A percentile compares a stretch with the other conserved stretches of the same genome.
Conservation (phyloP, 495 filamentous ascomycete genomes). For the Penicillium cinerascens region DNA sequence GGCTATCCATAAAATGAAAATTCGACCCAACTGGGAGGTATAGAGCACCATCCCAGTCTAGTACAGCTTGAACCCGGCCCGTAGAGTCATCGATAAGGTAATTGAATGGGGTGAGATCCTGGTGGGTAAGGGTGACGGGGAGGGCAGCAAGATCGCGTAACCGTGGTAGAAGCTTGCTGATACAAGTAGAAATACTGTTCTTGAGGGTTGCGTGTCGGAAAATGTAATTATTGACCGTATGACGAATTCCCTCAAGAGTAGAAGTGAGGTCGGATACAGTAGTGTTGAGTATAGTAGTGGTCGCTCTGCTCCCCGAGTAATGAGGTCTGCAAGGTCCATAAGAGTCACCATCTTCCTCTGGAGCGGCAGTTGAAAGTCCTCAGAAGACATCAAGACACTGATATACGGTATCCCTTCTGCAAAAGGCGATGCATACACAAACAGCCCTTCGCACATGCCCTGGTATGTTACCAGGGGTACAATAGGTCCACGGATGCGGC, state of each 20-base stretch:
- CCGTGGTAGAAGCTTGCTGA: constrained; percentile 8
- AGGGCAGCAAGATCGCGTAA: constrained; percentile 7
- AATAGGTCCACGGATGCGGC: constrained; percentile 13
- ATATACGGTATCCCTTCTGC: constrained; percentile 14
- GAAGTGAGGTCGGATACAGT: constrained; percentile 5
- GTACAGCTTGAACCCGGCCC: constrained; percentile 5
- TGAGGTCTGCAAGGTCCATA: constrained; percentile 9
- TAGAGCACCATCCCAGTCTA: constrained; percentile 7
- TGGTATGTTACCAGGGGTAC: constrained; percentile 12
- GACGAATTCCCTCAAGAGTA: constrained; percentile 4
- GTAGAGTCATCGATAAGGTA: constrained; percentile 11
- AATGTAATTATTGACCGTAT: constrained; percentile 6
- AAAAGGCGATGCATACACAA: constrained; percentile 13
- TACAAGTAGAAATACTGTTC: constrained; percentile 7
- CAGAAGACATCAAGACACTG: constrained; percentile 13
- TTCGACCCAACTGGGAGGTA: constrained; percentile 9
- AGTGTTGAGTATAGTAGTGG: constrained; percentile 7
- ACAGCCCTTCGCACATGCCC: constrained; percentile 9
- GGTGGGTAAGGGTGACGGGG: constrained; percentile 5
- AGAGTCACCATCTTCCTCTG: constrained; percentile 9
- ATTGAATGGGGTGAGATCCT: constrained; percentile 13
- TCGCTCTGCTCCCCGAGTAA: constrained; percentile 12
- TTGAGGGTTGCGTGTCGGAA: constrained; percentile 6
- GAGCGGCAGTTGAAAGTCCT: constrained; percentile 12
- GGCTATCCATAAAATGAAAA: constrained; percentile 11